Percentiles rank a stretch among this genome's conserved stretches.
Conservation (phyloP, 257 asterid species). For the Orobanche coerulescens region DNA sequence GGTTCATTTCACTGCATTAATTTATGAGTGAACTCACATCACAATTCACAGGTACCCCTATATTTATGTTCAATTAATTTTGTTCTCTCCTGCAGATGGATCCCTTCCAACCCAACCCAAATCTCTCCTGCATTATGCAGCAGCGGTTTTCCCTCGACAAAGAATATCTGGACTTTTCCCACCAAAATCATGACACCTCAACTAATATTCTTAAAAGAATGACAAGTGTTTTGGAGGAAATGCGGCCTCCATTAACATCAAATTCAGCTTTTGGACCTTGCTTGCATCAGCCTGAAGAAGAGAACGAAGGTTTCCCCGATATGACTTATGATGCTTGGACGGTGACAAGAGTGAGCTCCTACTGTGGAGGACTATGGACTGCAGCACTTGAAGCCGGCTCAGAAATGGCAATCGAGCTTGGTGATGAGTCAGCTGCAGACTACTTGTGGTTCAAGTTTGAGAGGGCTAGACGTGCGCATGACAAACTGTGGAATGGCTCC, state of each 20-base stretch:
- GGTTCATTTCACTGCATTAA: no score
- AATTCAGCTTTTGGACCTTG: slow-evolving; percentile 49
- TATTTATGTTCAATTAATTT: background rate
- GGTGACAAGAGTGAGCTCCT: slow-evolving; percentile 51
- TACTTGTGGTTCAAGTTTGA: slow-evolving; percentile 46
- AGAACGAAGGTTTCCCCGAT: slow-evolving; percentile 70
- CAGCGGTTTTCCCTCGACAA: slow-evolving; percentile 35
- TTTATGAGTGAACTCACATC: no score
- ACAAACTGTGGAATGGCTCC: slow-evolving; percentile 56
- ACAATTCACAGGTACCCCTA: no score
- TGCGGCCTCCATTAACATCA: slow-evolving; percentile 36
- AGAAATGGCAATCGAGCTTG: slow-evolving; percentile 51
- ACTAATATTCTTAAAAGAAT: slow-evolving; percentile 42
- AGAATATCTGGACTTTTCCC: background rate
- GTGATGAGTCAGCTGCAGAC: slow-evolving; percentile 50
- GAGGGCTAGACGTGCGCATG: slow-evolving; percentile 44
- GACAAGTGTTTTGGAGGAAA: slow-evolving; percentile 36
- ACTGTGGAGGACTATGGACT: slow-evolving; percentile 65
- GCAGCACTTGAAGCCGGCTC: slow-evolving; percentile 66
- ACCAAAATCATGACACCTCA: slow-evolving; percentile 42
- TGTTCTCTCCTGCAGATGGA: slow-evolving; percentile 41
- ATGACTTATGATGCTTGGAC: slow-evolving; percentile 67
- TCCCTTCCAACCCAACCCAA: slow-evolving; percentile 42
- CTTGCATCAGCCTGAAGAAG: slow-evolving; percentile 47
- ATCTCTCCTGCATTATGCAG: slow-evolving; percentile 33